These are phyloP conservation scores for Coccomyxa sp. DNA, from an alignment of 139 green algal species.

Conservation along the genomic window DNA sequence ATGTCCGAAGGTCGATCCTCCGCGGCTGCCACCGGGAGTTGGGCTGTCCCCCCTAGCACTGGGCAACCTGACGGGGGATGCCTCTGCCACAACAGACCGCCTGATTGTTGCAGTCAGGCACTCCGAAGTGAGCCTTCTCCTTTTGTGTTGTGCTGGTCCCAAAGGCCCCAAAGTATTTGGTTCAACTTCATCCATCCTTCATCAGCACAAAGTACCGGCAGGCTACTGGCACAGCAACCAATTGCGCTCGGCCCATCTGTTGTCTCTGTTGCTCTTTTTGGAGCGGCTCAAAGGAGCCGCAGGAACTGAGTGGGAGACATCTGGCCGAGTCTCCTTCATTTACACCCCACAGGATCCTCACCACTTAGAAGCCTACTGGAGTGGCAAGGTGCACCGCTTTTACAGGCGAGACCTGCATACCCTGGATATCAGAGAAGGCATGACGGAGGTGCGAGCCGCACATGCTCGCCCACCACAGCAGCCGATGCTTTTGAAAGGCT, in stretches of 20 bases:
- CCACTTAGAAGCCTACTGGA: not conserved
- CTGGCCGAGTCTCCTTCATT: not conserved
- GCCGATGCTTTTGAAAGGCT: not conserved
- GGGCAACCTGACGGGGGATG: not conserved
- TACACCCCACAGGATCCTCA: not conserved
- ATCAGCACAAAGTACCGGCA: too few species aligned
- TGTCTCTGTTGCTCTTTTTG: too few species aligned
- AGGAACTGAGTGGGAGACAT: too few species aligned
- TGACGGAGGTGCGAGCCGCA: not conserved
- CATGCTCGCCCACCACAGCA: not conserved
- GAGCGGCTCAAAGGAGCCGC: too few species aligned
- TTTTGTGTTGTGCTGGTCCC: too few species aligned
- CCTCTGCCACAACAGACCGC: not conserved
- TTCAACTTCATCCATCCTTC: too few species aligned
- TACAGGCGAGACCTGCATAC: not conserved
- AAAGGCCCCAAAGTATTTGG: too few species aligned
- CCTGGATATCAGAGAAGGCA: not conserved
- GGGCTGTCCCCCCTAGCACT: not conserved
- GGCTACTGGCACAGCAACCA: too few species aligned
- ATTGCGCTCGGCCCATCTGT: too few species aligned
- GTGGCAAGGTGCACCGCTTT: not conserved
- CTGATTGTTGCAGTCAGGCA: constrained; percentile 1
- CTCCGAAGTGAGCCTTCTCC: not conserved
- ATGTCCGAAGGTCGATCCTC: too few species aligned
- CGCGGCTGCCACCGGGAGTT: not conserved